Evolutionary conservation across 2,329 filamentous ascomycete species (phyloP).

Genomic region (Dichotomopilus funicola): DNA sequence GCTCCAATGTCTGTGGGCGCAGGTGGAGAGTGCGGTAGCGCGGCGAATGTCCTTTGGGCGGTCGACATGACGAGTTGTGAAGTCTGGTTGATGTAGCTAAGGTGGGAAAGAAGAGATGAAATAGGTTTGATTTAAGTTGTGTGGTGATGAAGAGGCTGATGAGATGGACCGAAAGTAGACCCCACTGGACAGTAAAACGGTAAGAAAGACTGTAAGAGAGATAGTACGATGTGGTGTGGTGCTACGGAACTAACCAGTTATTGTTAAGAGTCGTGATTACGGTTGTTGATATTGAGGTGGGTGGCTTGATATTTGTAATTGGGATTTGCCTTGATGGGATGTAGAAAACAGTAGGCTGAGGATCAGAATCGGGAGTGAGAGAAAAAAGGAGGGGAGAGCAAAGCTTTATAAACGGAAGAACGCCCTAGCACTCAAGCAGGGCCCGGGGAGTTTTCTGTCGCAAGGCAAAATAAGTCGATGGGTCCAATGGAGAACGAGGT

Average conservation of each 20-base stretch:
- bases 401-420: slow-evolving; percentile 16
- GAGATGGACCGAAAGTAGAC: too few species aligned
- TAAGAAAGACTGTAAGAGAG: not conserved
- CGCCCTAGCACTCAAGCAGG: not conserved
- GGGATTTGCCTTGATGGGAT: too few species aligned
- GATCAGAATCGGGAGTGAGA: slow-evolving; percentile 2
- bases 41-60: slow-evolving; percentile 12
- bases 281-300: not conserved
- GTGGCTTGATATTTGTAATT: not conserved
- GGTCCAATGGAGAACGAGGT: too few species aligned
- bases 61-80: slow-evolving; percentile 4
- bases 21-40: slow-evolving; percentile 23
- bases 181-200: not conserved
- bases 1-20: slow-evolving; percentile 28
- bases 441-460: not conserved
- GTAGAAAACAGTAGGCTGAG: not conserved
- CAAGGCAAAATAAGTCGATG: slow-evolving; percentile 7
- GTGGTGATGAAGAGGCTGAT: too few species aligned
- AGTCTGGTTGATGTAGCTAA: not conserved
- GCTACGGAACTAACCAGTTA: not conserved
- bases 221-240: not conserved
- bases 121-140: too few species aligned
- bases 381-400: slow-evolving; percentile 1
- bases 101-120: too few species aligned
- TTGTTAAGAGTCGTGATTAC: too few species aligned